These are phyloP conservation scores for Mycena amicta DNA, from an alignment of 768 basidiomycete species.

Conservation along the genomic window DNA sequence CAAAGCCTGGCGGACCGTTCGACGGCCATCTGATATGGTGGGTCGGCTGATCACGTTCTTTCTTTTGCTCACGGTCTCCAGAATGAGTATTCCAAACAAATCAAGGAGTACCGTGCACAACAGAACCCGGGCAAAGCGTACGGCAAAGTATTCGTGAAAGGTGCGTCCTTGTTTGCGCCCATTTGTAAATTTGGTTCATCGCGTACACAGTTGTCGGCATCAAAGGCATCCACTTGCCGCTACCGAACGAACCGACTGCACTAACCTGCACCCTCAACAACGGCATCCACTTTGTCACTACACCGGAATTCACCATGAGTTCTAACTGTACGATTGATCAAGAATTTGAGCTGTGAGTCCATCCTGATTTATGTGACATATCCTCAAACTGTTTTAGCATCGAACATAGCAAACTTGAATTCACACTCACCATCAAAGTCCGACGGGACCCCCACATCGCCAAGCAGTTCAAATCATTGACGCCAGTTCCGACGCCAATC, in stretches of 20 bases:
- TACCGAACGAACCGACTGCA: constrained; percentile 74
- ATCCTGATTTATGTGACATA: background rate
- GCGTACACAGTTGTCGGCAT: constrained; percentile 67
- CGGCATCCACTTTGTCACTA: constrained; percentile 94
- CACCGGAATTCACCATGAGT: constrained; percentile 70
- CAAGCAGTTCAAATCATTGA: constrained; percentile 70
- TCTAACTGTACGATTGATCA: constrained; percentile 72
- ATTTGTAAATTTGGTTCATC: constrained; percentile 10
- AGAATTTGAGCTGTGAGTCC: constrained; percentile 85
- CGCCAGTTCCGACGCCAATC: constrained; percentile 42
- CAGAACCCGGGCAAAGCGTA: constrained; percentile 79
- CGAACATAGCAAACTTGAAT: constrained; percentile 93
- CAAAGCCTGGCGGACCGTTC: constrained; percentile 83
- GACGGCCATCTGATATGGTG: constrained; percentile 95
- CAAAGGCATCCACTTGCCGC: constrained; percentile 71
- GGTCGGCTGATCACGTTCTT: constrained; percentile 22
- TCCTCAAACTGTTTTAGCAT: constrained; percentile 50
- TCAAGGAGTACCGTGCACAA: constrained; percentile 76
- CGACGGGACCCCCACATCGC: constrained; percentile 85
- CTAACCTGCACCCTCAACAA: constrained; percentile 92
- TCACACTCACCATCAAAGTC: constrained; percentile 87
- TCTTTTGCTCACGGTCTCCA: constrained; percentile 33
- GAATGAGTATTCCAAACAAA: constrained; percentile 94
- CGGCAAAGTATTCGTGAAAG: constrained; percentile 95
- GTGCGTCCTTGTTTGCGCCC: constrained; percentile 47